These are phyloP conservation scores for Fusarium nematophilum DNA, from an alignment of 2,329 filamentous ascomycete species.

Conservation along the genomic window DNA sequence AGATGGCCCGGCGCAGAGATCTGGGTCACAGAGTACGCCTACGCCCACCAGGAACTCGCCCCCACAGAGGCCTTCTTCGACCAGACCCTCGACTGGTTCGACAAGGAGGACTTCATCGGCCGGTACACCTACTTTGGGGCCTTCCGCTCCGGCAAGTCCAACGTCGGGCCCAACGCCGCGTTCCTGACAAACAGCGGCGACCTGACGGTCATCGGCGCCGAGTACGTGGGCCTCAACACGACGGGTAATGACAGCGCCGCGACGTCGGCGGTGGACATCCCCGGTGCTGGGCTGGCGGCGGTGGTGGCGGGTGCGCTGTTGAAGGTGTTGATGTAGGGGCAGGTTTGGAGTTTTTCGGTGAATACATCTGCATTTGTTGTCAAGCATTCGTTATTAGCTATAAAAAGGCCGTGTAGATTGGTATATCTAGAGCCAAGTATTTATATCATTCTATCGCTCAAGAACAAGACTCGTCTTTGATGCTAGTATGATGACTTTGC, in stretches of 20 bases:
- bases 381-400: neutral
- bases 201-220: slow-evolving; percentile 80
- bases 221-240: slow-evolving; percentile 74
- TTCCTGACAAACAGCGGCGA: slow-evolving; percentile 76
- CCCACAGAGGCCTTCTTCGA: slow-evolving; percentile 76
- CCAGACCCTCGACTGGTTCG: slow-evolving; percentile 72
- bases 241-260: slow-evolving; percentile 54
- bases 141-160: slow-evolving; percentile 76
- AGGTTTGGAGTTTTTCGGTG: neutral
- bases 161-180: slow-evolving; percentile 78
- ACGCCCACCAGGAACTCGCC: slow-evolving; percentile 64
- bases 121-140: slow-evolving; percentile 82
- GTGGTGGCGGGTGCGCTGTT: slow-evolving; percentile 11
- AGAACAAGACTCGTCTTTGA: too few relatives aligned
- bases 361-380: too few relatives aligned
- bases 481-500: too few relatives aligned
- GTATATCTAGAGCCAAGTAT: too few relatives aligned
- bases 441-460: too few relatives aligned
- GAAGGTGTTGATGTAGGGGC: slow-evolving; percentile 9
- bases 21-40: slow-evolving; percentile 85
- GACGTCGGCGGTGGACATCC: neutral
- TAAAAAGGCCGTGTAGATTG: neutral
- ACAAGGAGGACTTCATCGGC: slow-evolving; percentile 65
- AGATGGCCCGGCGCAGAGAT: slow-evolving; percentile 72
- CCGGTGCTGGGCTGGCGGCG: slow-evolving; percentile 6